Evolutionary conservation across 495 filamentous ascomycete genomes (phyloP).

Genomic region (Aspergillus nanangensis): DNA sequence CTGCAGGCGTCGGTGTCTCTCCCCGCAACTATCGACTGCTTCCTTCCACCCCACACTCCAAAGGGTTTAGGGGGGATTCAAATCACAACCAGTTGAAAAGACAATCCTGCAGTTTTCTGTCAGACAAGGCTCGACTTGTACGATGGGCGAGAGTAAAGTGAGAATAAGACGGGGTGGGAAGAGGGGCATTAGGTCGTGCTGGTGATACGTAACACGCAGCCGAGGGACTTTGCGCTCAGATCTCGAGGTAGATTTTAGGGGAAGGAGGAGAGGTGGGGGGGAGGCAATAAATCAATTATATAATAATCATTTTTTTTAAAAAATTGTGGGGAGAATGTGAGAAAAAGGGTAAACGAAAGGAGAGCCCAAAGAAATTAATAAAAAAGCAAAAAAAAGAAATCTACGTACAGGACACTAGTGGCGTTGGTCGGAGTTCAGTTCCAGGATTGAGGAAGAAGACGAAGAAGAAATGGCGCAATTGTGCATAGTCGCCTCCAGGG

Average conservation of each 20-base stretch:
- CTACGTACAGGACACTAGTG: too few relatives aligned
- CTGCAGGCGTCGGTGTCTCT: constrained; percentile 16
- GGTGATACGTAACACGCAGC: neutral
- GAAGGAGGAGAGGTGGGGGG: neutral
- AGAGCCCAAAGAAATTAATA: neutral
- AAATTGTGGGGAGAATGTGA: neutral
- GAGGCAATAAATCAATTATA: too few relatives aligned
- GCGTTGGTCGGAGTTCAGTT: neutral
- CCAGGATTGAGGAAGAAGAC: neutral
- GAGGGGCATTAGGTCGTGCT: neutral
- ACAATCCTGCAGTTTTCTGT: constrained; percentile 2
- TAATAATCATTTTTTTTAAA: too few relatives aligned
- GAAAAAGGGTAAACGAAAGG: neutral
- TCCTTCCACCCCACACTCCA: constrained; percentile 14
- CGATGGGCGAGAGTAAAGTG: neutral
- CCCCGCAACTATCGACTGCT: constrained; percentile 15
- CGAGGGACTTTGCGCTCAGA: neutral
- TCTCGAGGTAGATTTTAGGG: neutral
- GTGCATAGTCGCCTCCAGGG: neutral
- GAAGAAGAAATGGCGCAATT: neutral
- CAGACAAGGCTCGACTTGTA: neutral
- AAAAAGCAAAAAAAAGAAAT: neutral
- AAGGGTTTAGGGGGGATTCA: neutral
- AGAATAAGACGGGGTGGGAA: neutral
- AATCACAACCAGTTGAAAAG: neutral